These are phyloP conservation scores for Hylodesmum podocarpum DNA, from an alignment of 306 rosid species.

Conservation along the genomic window DNA sequence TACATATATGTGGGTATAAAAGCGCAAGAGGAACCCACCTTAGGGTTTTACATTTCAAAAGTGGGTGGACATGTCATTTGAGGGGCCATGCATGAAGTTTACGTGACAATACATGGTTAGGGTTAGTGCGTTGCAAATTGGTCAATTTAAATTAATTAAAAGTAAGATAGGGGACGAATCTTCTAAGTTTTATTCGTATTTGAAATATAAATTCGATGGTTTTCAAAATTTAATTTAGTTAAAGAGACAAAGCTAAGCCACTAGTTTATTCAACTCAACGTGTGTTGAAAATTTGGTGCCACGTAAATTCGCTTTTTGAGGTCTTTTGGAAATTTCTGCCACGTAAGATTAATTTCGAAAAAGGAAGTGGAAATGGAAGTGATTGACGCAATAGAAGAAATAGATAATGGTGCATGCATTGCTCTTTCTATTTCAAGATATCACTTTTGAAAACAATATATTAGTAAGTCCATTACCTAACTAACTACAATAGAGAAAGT, in stretches of 20 bases:
- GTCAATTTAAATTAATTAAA: not conserved
- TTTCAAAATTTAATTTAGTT: not conserved
- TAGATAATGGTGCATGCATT: not conserved
- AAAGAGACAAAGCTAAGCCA: slow-evolving; percentile 2
- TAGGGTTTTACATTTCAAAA: slow-evolving; percentile 19
- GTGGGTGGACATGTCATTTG: not conserved
- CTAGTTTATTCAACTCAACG: not conserved
- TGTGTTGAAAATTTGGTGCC: not conserved
- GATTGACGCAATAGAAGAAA: not conserved
- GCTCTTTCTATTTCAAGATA: not conserved
- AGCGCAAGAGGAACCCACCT: not conserved
- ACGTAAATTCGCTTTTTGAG: not conserved
- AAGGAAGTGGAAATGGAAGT: too few species aligned
- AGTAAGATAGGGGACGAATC: not conserved
- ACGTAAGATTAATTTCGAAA: not conserved
- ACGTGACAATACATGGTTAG: not conserved
- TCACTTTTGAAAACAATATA: slow-evolving; percentile 1
- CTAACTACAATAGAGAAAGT: not conserved
- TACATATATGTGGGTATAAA: slow-evolving; percentile 20
- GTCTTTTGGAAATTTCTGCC: not conserved
- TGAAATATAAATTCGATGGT: not conserved
- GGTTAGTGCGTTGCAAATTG: not conserved
- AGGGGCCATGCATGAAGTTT: slow-evolving; percentile 27
- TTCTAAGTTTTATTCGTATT: not conserved
- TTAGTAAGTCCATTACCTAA: too few species aligned